Conservation (phyloP, 2,329 filamentous ascomycete genomes). For the Fusarium xyrophilum region DNA sequence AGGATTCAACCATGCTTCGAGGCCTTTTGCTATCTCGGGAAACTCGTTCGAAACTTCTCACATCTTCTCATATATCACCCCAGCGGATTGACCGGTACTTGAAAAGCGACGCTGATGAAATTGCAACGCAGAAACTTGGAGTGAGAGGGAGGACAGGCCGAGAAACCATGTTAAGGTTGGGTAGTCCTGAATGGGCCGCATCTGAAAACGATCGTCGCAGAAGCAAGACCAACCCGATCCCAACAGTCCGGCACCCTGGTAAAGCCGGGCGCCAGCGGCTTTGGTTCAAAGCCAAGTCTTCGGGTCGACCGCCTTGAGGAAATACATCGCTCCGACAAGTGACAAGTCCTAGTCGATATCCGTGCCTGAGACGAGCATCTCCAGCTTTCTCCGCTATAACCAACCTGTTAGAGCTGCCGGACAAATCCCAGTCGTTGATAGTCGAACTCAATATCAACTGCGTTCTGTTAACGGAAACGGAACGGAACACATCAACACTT, state of each 20-base stretch:
- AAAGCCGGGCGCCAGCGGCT: constrained; percentile 38
- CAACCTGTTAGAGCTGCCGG: constrained; percentile 15
- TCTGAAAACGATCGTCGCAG: constrained; percentile 27
- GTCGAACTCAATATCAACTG: constrained; percentile 31
- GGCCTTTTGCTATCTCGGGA: background rate
- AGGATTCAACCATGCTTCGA: background rate
- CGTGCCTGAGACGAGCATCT: constrained; percentile 34
- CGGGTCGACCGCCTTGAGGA: constrained; percentile 29
- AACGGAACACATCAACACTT: constrained; percentile 18
- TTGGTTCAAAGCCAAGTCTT: constrained; percentile 39
- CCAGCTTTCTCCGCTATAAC: constrained; percentile 25
- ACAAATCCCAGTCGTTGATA: background rate
- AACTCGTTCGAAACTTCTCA: background rate
- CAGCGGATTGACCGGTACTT: constrained; percentile 11
- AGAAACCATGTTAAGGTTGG: constrained; percentile 13
- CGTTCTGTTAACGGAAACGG: constrained; percentile 9
- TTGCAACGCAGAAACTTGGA: constrained; percentile 4
- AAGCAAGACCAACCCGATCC: constrained; percentile 19
- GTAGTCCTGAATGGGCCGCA: constrained; percentile 19
- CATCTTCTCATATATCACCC: background rate
- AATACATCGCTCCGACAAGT: constrained; percentile 20
- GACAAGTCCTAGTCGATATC: constrained; percentile 26
- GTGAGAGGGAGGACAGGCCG: background rate
- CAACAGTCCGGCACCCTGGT: constrained; percentile 32
- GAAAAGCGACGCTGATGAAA: constrained; percentile 3